phyloP scores from a whole-genome alignment of 345 rosid genomes.

The Capsella bursapastoris region DNA sequence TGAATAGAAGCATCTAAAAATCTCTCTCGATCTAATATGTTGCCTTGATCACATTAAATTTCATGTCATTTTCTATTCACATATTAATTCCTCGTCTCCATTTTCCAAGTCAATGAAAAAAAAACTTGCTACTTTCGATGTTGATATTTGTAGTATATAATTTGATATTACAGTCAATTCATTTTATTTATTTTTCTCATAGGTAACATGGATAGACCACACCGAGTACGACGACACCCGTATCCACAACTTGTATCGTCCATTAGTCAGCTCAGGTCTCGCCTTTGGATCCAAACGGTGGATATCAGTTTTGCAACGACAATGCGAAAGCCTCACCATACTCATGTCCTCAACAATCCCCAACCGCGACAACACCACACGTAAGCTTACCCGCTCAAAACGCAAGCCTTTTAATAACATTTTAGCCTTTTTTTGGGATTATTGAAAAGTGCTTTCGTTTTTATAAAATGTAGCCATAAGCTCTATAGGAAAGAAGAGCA shows the following conservation, averaged over 20 bases:
- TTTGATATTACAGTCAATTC: background rate
- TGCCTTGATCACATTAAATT: background rate
- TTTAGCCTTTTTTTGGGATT: background rate
- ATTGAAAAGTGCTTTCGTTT: background rate
- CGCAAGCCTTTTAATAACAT: background rate
- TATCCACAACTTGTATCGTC: slow-evolving; percentile 73
- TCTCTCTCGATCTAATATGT: background rate
- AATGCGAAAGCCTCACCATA: slow-evolving; percentile 83
- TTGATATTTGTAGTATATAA: background rate
- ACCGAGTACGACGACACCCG: slow-evolving; percentile 82
- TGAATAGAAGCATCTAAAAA: slow-evolving; percentile 7
- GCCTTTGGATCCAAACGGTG: slow-evolving; percentile 95
- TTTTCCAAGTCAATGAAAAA: background rate
- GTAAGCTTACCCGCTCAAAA: slow-evolving; percentile 27
- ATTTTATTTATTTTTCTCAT: slow-evolving; percentile 4
- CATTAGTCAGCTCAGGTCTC: slow-evolving; percentile 65
- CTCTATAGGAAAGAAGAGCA: slow-evolving; percentile 76
- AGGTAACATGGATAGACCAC: slow-evolving; percentile 98
- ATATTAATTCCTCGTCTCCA: background rate
- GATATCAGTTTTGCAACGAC: slow-evolving; percentile 86
- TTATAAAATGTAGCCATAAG: slow-evolving; percentile 30
- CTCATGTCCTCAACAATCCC: slow-evolving; percentile 78
- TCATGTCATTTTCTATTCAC: background rate
- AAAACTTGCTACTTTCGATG: background rate
- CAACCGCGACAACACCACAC: slow-evolving; percentile 29